These are phyloP conservation scores for Aegilops tauschii DNA, from an alignment of 176 grass and related monocot species.

Conservation along the genomic window DNA sequence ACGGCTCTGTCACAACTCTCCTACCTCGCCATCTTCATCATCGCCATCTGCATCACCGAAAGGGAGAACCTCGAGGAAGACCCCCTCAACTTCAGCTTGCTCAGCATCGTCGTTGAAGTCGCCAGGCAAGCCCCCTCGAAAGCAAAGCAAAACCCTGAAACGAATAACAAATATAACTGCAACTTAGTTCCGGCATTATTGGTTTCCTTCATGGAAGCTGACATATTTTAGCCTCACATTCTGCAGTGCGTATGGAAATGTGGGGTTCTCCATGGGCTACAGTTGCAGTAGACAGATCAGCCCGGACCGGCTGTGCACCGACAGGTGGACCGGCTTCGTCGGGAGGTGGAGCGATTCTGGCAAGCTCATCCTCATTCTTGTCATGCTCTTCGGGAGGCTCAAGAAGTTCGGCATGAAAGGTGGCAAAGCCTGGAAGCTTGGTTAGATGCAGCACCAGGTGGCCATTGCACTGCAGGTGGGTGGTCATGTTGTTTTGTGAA, in stretches of 20 bases:
- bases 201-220: not conserved
- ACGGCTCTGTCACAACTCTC: conserved; percentile 42
- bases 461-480: too few relatives aligned
- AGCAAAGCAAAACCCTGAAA: not conserved
- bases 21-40: conserved; percentile 49
- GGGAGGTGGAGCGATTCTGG: conserved; percentile 52
- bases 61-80: conserved; percentile 51
- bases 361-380: conserved; percentile 53
- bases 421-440: conserved; percentile 64
- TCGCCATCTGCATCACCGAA: conserved; percentile 61
- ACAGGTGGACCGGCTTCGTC: conserved; percentile 42
- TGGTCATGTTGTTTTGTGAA: too few relatives aligned
- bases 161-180: not conserved
- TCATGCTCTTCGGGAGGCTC: conserved; percentile 61
- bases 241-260: conserved; percentile 73
- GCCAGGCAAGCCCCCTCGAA: conserved; percentile 34
- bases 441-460: conserved; percentile 24
- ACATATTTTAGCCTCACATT: not conserved
- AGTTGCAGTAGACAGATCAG: conserved; percentile 51
- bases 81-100: conserved; percentile 60
- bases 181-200: not conserved
- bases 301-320: conserved; percentile 29
- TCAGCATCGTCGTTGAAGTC: conserved; percentile 57
- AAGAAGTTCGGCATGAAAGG: conserved; percentile 57
- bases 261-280: conserved; percentile 61